Conservation (phyloP, 2,329 filamentous ascomycete species). For the Diaporthe aspalathi region DNA sequence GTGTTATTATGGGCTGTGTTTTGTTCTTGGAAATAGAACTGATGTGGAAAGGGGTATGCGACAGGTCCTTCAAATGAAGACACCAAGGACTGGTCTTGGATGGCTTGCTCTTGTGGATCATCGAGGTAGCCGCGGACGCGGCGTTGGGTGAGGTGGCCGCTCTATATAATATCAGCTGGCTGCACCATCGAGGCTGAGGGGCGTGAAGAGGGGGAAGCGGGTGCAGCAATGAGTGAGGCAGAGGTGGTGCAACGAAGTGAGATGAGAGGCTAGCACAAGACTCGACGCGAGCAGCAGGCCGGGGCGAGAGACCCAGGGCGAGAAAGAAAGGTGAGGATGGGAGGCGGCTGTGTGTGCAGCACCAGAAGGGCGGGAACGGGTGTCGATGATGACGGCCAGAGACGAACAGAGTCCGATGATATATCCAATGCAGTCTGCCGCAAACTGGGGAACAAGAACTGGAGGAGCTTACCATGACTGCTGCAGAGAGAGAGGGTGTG, state of each 20-base stretch:
- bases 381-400: slow-evolving; percentile 42
- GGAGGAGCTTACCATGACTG: slow-evolving; percentile 61
- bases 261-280: slow-evolving; percentile 16
- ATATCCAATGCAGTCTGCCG: slow-evolving; percentile 60
- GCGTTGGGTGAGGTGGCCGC: slow-evolving; percentile 56
- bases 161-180: slow-evolving; percentile 50
- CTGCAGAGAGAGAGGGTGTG: slow-evolving; percentile 53
- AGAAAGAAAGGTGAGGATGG: slow-evolving; percentile 23
- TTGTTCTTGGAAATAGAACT: slow-evolving; percentile 44
- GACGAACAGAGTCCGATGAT: slow-evolving; percentile 49
- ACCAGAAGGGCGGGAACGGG: slow-evolving; percentile 45
- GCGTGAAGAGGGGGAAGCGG: slow-evolving; percentile 39
- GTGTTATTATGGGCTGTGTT: slow-evolving; percentile 41
- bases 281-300: slow-evolving; percentile 14
- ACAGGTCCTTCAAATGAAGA: slow-evolving; percentile 24
- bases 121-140: slow-evolving; percentile 55
- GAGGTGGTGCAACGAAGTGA: slow-evolving; percentile 7
- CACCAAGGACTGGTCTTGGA: slow-evolving; percentile 47
- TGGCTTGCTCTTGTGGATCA: slow-evolving; percentile 50
- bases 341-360: not conserved
- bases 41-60: slow-evolving; percentile 44
- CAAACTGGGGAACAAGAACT: slow-evolving; percentile 51
- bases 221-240: slow-evolving; percentile 1
- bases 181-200: slow-evolving; percentile 43
- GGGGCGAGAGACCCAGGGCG: slow-evolving; percentile 14